Evolutionary conservation across 345 rosid genomes (phyloP), one percentile per base, ranked within the genome.

Genomic region (Laguncularia racemosa): DNA sequence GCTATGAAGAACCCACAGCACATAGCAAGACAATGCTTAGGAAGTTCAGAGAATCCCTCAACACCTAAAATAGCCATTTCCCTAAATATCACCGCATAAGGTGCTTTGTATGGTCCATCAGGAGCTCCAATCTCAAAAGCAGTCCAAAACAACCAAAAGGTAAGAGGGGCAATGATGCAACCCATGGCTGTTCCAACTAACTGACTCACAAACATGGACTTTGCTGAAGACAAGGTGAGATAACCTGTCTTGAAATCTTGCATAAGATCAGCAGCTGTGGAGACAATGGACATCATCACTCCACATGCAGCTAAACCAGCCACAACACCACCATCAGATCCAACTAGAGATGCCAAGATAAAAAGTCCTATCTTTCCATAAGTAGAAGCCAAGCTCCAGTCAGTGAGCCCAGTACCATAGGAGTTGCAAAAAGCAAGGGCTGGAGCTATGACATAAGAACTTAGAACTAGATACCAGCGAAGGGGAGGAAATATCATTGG

Each of bases 211-310:
- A 91, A 88, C 96, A 89, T 83, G 20, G 96, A 89, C 67, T 80
- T 92, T 58, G 95, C 95, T 9, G 98, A 92, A 20, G 98, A 86
- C 59, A 80, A 59, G 17, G 98, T 88, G 46, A 84, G 89, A 76
- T 86, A 86, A 59, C 91, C 91, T 6, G 93, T 89, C 78, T 89
- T 92, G 64, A 92, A 89, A 71, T 92, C 96, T 75, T 89, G 96
- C 96, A 92, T 86, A 26, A 92, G 95, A 76, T 92, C 95, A 53
- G 96, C 95, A 11, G 98, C 98, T 0, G 87, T 91, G 47, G 98
- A 79, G 71, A 91, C 92, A 17, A 91, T 91, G 47, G 95, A 66
- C 95, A 88, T 91, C 98, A 91, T 91, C 28, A 84, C 79, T 20
- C 90, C 95, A 67, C 83, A 85, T 17, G 95, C 96, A 46, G 88